Evolutionary conservation across 2,329 filamentous ascomycete species (phyloP).

Genomic region (Arthrobotrys pseudoclavata): DNA sequence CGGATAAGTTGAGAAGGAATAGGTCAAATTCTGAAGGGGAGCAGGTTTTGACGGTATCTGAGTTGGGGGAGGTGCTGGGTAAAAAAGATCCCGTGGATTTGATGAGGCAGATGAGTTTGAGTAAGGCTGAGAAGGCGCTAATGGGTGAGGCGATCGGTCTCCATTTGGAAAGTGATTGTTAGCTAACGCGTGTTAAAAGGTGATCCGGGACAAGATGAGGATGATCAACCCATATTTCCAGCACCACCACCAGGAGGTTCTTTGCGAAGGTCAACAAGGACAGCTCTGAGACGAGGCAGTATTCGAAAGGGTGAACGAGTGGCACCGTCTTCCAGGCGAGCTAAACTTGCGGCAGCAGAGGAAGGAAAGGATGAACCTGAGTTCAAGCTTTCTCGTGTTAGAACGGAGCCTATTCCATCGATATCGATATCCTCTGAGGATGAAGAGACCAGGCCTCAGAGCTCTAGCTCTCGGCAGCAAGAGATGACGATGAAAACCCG

Average conservation of each 20-base stretch:
- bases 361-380: conserved; percentile 66
- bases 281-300: conserved; percentile 90
- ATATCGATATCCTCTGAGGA: conserved; percentile 59
- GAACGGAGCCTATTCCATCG: conserved; percentile 76
- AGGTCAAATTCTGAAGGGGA: conserved; percentile 73
- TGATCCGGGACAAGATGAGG: conserved; percentile 66
- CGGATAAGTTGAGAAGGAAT: conserved; percentile 81
- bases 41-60: conserved; percentile 74
- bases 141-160: conserved; percentile 59
- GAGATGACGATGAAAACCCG: conserved; percentile 20
- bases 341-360: conserved; percentile 67
- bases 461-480: conserved; percentile 16
- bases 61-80: conserved; percentile 80
- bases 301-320: conserved; percentile 81
- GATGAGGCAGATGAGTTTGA: conserved; percentile 78
- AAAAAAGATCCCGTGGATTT: conserved; percentile 77
- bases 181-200: conserved; percentile 64
- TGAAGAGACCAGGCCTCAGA: conserved; percentile 29
- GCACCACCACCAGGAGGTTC: conserved; percentile 80
- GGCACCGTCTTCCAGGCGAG: conserved; percentile 72
- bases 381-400: conserved; percentile 73
- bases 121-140: conserved; percentile 66
- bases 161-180: neutral
- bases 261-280: conserved; percentile 88
- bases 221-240: conserved; percentile 89